These are phyloP conservation scores for Fusarium duplospermum DNA, from an alignment of 2,329 filamentous ascomycete genomes.

Conservation along the genomic window DNA sequence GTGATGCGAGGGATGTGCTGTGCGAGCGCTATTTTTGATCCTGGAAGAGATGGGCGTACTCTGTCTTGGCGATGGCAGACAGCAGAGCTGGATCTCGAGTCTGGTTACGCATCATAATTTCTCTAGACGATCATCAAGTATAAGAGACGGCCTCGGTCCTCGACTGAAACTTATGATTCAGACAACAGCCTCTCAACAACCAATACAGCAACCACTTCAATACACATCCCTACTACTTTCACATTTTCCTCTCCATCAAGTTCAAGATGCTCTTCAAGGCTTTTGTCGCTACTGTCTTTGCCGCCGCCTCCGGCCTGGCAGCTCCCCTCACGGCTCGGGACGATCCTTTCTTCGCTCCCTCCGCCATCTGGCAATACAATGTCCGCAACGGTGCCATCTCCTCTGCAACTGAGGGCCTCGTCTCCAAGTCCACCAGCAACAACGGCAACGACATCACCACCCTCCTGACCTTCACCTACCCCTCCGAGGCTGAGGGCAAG, in stretches of 20 bases:
- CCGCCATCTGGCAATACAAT: conserved; percentile 38
- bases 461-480: conserved; percentile 47
- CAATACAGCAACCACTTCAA: background rate
- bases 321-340: conserved; percentile 30
- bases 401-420: conserved; percentile 9
- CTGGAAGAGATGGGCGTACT: background rate
- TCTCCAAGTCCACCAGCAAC: conserved; percentile 40
- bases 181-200: background rate
- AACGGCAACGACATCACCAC: conserved; percentile 43
- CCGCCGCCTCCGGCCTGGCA: conserved; percentile 34
- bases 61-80: background rate
- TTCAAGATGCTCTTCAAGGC: conserved; percentile 40
- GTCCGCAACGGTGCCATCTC: conserved; percentile 39
- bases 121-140: background rate
- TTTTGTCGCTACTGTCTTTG: conserved; percentile 31
- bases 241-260: background rate
- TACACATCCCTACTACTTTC: background rate
- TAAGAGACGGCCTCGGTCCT: conserved; percentile 1
- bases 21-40: conserved; percentile 17
- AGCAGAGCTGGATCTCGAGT: background rate
- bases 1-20: background rate
- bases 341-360: conserved; percentile 37
- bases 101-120: background rate
- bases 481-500: conserved; percentile 29
- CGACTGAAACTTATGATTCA: background rate